These are phyloP conservation scores for Gonium pectorale DNA, from an alignment of 139 green algal genomes.

Conservation along the genomic window DNA sequence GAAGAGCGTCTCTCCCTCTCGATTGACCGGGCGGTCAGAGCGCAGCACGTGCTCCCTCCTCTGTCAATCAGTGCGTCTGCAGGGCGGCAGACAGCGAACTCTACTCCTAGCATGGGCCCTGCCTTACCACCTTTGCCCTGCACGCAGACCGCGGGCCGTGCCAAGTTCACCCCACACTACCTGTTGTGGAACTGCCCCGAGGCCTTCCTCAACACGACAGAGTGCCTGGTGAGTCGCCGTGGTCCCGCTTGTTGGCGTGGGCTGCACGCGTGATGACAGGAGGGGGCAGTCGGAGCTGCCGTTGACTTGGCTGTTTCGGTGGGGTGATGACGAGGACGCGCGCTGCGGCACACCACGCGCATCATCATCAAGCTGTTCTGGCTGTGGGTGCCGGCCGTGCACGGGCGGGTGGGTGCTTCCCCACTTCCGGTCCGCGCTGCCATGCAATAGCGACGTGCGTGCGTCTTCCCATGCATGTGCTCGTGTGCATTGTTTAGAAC, in stretches of 20 bases:
- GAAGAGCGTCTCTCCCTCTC: neutral
- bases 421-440: neutral
- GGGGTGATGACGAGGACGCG: too few relatives aligned
- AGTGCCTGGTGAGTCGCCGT: neutral
- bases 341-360: neutral
- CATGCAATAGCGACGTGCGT: too few relatives aligned
- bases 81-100: too few relatives aligned
- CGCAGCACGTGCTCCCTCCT: neutral
- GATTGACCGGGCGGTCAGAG: neutral
- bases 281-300: neutral
- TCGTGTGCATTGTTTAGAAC: neutral
- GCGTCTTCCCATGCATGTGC: neutral
- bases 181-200: constrained; percentile 76
- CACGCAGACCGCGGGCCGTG: neutral
- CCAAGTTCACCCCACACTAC: constrained; percentile 91
- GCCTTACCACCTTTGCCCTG: neutral
- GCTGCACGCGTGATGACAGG: neutral
- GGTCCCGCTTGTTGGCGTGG: neutral
- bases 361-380: neutral
- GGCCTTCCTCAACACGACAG: neutral
- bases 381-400: too few relatives aligned
- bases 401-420: too few relatives aligned
- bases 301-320: neutral
- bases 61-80: too few relatives aligned
- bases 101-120: constrained; percentile 67